Base-by-base conservation (phyloP, 306 rosid species). In the Alnus rubra region DNA sequence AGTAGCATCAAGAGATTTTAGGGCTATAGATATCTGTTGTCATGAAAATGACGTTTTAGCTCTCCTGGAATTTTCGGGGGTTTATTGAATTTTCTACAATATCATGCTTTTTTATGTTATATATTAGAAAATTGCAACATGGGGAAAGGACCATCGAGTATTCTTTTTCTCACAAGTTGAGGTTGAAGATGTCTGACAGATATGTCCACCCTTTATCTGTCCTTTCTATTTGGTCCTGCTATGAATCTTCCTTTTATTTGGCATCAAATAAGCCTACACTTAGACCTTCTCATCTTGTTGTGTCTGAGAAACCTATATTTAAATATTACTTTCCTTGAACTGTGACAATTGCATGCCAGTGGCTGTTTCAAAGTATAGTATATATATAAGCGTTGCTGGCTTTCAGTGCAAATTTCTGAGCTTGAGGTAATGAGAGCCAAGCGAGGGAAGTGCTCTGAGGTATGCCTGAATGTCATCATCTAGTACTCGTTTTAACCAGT, bases 371-470 rank as follows among this genome's bases (percentile, higher is more conserved):
- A 83, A 78, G 76, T 79, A 81, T 71, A 63, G 79, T 60, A 70
- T 64, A 73, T 79, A 73, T 64, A 73, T 79, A 73, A 80, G 73
- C 63, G 69, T 39, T 23, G 79, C 79, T 59, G 75, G 78, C 70
- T 60, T 85, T 69, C 75, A 59, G 69, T 72, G 60, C 58, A 33
- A 71, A 45, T 31, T 80, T 55, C 81, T 84, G 85, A 84, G 71
- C 76, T 75, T 35, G 49, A 78, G 62, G 77, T 74, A 50, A 95
- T 95, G 99, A 89, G 89, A 79, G 76, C 97, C 59, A 83, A 23
- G 70, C 86, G 83, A 86, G 97, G 92, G 67, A 91, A 90, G 60
- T 91, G 88, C 35, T 84, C 96, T 0, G 98, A 95, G 98, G 99
- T 93, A 80, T 53, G 83, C 64, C 67, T 68, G 79, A 2, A 64